Conservation (phyloP, 1,284 basidiomycete species). For the Cryptococcus amylolentus region DNA sequence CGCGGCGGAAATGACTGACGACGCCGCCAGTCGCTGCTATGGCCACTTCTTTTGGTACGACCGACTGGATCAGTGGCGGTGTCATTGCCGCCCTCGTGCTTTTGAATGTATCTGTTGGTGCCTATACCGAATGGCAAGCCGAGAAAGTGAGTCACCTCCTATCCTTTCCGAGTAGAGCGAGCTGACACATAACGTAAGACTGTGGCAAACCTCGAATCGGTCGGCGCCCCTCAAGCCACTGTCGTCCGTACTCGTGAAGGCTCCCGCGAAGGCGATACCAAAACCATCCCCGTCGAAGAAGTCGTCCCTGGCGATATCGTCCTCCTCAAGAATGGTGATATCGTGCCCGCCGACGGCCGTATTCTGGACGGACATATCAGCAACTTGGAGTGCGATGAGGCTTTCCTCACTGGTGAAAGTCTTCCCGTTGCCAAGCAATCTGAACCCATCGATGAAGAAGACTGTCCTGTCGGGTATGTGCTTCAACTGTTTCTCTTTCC, state of each 20-base stretch:
- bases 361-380: slow-evolving; percentile 49
- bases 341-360: slow-evolving; percentile 60
- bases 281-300: slow-evolving; percentile 57
- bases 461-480: slow-evolving; percentile 54
- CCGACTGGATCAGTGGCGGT: slow-evolving; percentile 63
- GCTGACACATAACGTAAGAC: slow-evolving; percentile 26
- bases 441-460: slow-evolving; percentile 48
- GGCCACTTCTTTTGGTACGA: slow-evolving; percentile 62
- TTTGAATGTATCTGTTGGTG: slow-evolving; percentile 54
- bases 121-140: slow-evolving; percentile 51
- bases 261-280: slow-evolving; percentile 41
- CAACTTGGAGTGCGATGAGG: slow-evolving; percentile 62
- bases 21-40: slow-evolving; percentile 57
- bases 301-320: slow-evolving; percentile 65
- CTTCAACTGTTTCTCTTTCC: not conserved
- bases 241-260: slow-evolving; percentile 53
- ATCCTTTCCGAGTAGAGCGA: too few species aligned
- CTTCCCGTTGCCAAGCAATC: slow-evolving; percentile 62
- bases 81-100: slow-evolving; percentile 63
- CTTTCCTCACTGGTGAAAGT: slow-evolving; percentile 63
- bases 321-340: slow-evolving; percentile 58
- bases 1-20: not conserved
- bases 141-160: slow-evolving; percentile 38
- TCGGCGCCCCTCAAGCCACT: slow-evolving; percentile 59
- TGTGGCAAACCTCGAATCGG: slow-evolving; percentile 49